Evolutionary conservation across 164 flowering plant genomes (phyloP).

Genomic region (Protea cynaroides): DNA sequence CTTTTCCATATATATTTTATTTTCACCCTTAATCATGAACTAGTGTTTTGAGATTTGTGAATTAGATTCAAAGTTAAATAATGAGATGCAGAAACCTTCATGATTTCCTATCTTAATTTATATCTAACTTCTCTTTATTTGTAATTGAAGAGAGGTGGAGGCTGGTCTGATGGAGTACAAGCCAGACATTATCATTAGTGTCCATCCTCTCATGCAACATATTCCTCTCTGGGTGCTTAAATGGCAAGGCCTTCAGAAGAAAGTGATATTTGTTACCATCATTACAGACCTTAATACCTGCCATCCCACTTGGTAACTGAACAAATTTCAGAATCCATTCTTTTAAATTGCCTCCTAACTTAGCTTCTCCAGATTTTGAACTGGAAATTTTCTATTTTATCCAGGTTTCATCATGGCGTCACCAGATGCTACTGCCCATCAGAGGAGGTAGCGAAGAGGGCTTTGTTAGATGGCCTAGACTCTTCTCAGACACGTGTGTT

Average conservation of each 20-base stretch:
- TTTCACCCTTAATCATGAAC: neutral
- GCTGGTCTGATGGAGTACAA: conserved; percentile 98
- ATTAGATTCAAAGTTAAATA: conserved; percentile 1
- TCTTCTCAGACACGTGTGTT: conserved; percentile 71
- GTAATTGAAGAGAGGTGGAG: conserved; percentile 70
- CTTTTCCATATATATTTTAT: neutral
- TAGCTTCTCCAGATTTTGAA: neutral
- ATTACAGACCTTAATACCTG: conserved; percentile 92
- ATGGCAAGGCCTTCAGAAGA: conserved; percentile 90
- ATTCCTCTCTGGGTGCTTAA: conserved; percentile 92
- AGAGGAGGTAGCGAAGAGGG: conserved; percentile 83
- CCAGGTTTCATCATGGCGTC: conserved; percentile 88
- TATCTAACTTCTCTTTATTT: conserved; percentile 10
- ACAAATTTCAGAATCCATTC: neutral
- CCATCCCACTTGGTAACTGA: conserved; percentile 83
- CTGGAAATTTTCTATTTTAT: conserved; percentile 1
- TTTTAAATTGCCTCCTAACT: neutral
- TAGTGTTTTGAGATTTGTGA: too few relatives aligned
- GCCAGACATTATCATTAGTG: conserved; percentile 95
- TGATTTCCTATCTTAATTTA: neutral
- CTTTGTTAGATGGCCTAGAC: conserved; percentile 63
- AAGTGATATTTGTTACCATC: conserved; percentile 85
- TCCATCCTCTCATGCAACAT: conserved; percentile 97
- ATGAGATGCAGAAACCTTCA: neutral
- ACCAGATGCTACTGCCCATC: conserved; percentile 95